Conservation (phyloP, 495 filamentous ascomycete genomes). For the Penicillium turbatum region DNA sequence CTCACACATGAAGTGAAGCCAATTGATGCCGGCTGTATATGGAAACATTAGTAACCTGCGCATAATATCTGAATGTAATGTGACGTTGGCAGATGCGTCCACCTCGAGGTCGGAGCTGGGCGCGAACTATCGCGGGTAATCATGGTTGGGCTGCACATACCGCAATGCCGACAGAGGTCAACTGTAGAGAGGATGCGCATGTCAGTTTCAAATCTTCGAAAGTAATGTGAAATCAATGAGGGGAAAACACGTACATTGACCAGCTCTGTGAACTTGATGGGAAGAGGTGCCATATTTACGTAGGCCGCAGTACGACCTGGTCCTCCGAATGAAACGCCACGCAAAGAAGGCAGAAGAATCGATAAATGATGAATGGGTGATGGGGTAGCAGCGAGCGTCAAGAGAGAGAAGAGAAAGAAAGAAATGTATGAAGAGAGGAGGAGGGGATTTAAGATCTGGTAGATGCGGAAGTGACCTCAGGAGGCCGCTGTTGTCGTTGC, state of each 20-base stretch:
- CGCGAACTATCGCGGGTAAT: conserved; percentile 11
- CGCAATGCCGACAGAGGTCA: conserved; percentile 75
- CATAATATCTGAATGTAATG: conserved; percentile 8
- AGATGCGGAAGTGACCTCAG: conserved; percentile 43
- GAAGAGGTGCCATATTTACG: conserved; percentile 69
- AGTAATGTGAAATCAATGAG: conserved; percentile 2
- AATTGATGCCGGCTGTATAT: conserved; percentile 67
- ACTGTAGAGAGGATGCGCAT: conserved; percentile 40
- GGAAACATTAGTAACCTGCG: conserved; percentile 37
- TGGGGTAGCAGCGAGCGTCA: conserved; percentile 11
- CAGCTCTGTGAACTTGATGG: conserved; percentile 94
- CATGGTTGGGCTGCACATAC: conserved; percentile 46
- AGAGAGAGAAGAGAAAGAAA: conserved; percentile 15
- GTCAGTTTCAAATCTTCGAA: conserved; percentile 20
- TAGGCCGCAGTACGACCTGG: conserved; percentile 48
- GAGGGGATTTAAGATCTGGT: conserved; percentile 20
- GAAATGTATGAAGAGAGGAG: conserved; percentile 13
- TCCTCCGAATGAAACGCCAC: conserved; percentile 47
- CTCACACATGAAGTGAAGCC: conserved; percentile 96
- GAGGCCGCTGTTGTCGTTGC: conserved; percentile 42
- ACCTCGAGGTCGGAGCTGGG: conserved; percentile 18
- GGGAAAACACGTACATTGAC: conserved; percentile 61
- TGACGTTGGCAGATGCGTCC: conserved; percentile 19
- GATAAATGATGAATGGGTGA: conserved; percentile 19
- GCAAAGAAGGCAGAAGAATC: conserved; percentile 35